Conservation (phyloP, 179 eudicot species). For the Carnegiea gigantea region DNA sequence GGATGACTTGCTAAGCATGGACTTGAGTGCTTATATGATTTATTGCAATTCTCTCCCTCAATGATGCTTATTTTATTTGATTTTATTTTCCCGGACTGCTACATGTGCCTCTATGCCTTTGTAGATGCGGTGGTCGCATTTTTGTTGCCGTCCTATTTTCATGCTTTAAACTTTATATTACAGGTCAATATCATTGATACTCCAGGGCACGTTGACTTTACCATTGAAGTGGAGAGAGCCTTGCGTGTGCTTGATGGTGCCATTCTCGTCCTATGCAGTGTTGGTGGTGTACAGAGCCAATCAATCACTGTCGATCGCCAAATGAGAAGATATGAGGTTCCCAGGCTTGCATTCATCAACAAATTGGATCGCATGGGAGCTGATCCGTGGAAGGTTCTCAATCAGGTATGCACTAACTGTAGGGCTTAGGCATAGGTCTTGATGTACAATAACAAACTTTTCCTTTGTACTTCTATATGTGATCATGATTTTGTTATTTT, state of each 20-base stretch:
- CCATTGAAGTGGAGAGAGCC: constrained; percentile 98
- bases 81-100: too few relatives aligned
- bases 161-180: constrained; percentile 12
- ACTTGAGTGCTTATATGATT: background rate
- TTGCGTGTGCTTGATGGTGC: constrained; percentile 99
- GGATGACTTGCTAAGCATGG: background rate
- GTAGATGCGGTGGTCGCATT: background rate
- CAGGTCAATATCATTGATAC: constrained; percentile 97
- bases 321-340: constrained; percentile 97
- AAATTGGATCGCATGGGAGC: constrained; percentile 98
- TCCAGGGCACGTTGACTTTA: constrained; percentile 97
- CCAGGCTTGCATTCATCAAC: constrained; percentile 93
- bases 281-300: constrained; percentile 98
- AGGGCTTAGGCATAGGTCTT: background rate
- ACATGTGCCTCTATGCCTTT: background rate
- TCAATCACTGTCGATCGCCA: constrained; percentile 97
- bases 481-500: constrained; percentile 11
- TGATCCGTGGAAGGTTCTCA: constrained; percentile 97
- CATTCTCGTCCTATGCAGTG: constrained; percentile 94
- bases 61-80: background rate
- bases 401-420: constrained; percentile 54
- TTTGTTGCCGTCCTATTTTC: background rate
- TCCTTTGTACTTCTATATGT: background rate
- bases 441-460: background rate
- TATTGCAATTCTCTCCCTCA: background rate